Evolutionary conservation across 805 yeast species (phyloP), one percentile per base, ranked within the genome.

Genomic region (Ogataea methylovora): DNA sequence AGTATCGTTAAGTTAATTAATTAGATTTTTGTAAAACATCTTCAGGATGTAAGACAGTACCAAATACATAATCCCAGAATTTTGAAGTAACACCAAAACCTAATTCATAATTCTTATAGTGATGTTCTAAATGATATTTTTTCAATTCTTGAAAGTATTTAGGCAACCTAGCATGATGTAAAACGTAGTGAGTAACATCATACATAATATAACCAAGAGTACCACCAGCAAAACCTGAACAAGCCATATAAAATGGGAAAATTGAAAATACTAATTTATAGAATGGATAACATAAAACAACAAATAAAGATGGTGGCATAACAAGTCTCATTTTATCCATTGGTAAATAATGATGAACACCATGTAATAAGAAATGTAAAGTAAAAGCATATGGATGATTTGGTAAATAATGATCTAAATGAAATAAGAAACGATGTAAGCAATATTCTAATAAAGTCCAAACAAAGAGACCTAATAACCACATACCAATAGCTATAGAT

Each of bases 81-180:
- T 75, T 78, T 41, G 87, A 73, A 21, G 97, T 86, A 42, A 92
- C 97, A 46, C 99, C 99, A 48, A 88, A 92, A 1, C 97, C 99
- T 48, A 88, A 65, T 61, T 94, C 95, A 60, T 85, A 92, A 62
- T 92, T 90, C 67, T 90, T 88, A 69, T 92, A 92, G 57, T 92
- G 99, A 61, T 92, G 99, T 58, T 90, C 97, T 61, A 92, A 71
- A 59, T 92, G 99, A 56, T 86, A 80, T 33, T 83, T 84, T 61
- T 92, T 92, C 52, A 86, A 65, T 21, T 73, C 77, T 56, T 84
- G 87, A 61, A 86, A 65, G 54, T 68, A 82, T 27, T 63, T 50
- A 17, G 98, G 98, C 50, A 92, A 68, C 51, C 70, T 71, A 25
- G 84, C 74, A 61, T 92, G 99, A 56, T 92, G 99, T 54, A 92